phyloP scores from a whole-genome alignment of 2,329 filamentous ascomycete species.

The Exophiala alcalophila region DNA sequence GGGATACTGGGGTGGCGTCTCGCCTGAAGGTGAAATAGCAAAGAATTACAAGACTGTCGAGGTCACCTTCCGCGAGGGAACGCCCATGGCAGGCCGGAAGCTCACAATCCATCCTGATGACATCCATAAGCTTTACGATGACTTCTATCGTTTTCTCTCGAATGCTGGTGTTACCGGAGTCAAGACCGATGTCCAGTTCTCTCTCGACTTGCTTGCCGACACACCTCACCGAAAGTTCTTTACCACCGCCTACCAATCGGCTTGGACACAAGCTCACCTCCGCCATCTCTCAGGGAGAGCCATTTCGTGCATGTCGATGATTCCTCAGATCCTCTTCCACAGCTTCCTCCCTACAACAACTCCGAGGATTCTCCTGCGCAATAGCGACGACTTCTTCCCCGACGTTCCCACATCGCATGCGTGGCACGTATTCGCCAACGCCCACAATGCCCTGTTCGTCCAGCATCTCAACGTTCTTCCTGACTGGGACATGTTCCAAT shows the following conservation, averaged over 20 bases:
- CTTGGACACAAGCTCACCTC: slow-evolving; percentile 75
- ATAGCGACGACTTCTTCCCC: slow-evolving; percentile 88
- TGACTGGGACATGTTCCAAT: slow-evolving; percentile 77
- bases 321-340: slow-evolving; percentile 81
- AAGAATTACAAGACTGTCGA: slow-evolving; percentile 71
- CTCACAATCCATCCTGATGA: slow-evolving; percentile 76
- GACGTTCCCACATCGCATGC: slow-evolving; percentile 75
- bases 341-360: slow-evolving; percentile 69
- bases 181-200: slow-evolving; percentile 92
- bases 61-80: slow-evolving; percentile 51
- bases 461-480: slow-evolving; percentile 83
- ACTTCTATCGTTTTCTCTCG: slow-evolving; percentile 83
- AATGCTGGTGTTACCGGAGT: slow-evolving; percentile 76
- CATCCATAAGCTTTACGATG: slow-evolving; percentile 73
- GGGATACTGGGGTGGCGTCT: slow-evolving; percentile 89
- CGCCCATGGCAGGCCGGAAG: slow-evolving; percentile 56
- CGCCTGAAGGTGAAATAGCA: slow-evolving; percentile 68
- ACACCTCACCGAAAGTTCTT: slow-evolving; percentile 69
- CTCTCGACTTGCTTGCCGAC: slow-evolving; percentile 70
- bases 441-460: slow-evolving; percentile 79
- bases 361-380: slow-evolving; percentile 72
- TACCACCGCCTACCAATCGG: slow-evolving; percentile 74
- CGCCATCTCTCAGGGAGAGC: slow-evolving; percentile 73
- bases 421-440: slow-evolving; percentile 95
- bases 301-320: slow-evolving; percentile 94